Evolutionary conservation across 2,329 filamentous ascomycete genomes (phyloP).

Genomic region (Acrocalymma vagum): DNA sequence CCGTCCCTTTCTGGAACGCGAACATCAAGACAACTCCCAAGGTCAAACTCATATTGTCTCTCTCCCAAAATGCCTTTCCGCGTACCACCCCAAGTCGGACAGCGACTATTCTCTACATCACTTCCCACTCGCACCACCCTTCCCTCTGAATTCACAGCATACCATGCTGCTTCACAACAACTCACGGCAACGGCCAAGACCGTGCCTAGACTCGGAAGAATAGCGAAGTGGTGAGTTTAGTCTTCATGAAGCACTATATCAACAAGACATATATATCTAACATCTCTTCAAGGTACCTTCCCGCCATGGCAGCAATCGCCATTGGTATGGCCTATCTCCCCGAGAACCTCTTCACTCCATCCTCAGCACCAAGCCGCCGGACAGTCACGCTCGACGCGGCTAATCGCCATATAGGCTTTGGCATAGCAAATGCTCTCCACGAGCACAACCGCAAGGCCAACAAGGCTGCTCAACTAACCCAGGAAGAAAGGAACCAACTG

Average conservation of each 20-base stretch:
- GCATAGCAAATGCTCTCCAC: slow-evolving; percentile 38
- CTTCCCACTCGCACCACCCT: slow-evolving; percentile 33
- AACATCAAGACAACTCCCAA: slow-evolving; percentile 3
- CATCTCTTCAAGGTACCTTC: slow-evolving; percentile 37
- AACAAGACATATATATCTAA: too few species aligned
- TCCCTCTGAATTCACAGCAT: slow-evolving; percentile 23
- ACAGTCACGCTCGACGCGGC: slow-evolving; percentile 38
- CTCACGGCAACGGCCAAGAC: slow-evolving; percentile 29
- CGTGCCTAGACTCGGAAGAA: slow-evolving; percentile 40
- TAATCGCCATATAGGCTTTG: slow-evolving; percentile 43
- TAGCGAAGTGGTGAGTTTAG: slow-evolving; percentile 40
- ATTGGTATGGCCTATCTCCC: slow-evolving; percentile 40
- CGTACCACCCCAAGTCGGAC: slow-evolving; percentile 29
- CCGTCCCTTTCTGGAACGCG: background rate
- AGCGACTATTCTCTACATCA: slow-evolving; percentile 40
- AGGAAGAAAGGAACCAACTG: slow-evolving; percentile 39
- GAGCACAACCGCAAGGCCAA: slow-evolving; percentile 41
- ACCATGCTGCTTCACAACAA: slow-evolving; percentile 30
- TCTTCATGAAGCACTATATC: background rate
- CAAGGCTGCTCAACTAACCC: slow-evolving; percentile 27
- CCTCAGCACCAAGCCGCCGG: slow-evolving; percentile 25
- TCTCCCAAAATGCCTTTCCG: slow-evolving; percentile 38
- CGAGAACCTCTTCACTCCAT: slow-evolving; percentile 21
- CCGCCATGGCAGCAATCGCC: slow-evolving; percentile 44
- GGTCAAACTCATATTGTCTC: slow-evolving; percentile 4